phyloP scores from a whole-genome alignment of 2,329 filamentous ascomycete species.

The Rutstroemia sydowiana region DNA sequence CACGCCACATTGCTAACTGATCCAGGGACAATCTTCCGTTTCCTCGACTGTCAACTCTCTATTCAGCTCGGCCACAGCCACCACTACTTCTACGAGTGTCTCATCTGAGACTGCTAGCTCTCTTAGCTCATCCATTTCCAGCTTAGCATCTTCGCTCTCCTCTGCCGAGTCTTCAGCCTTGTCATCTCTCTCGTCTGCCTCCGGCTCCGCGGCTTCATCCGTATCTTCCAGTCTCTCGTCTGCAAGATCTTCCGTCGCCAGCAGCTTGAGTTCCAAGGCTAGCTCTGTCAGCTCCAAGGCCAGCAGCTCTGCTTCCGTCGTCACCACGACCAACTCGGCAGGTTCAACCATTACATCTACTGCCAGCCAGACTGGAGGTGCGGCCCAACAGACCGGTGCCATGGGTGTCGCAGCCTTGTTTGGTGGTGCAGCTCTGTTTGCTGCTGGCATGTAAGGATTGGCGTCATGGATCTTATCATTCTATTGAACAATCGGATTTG shows the following conservation, averaged over 20 bases:
- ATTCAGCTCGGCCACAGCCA: background rate
- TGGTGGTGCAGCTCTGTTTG: slow-evolving; percentile 24
- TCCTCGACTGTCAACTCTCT: slow-evolving; percentile 9
- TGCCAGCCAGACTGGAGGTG: slow-evolving; percentile 12
- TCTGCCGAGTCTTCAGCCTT: background rate
- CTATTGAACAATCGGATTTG: background rate
- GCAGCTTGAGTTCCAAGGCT: slow-evolving; percentile 6
- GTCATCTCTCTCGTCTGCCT: background rate
- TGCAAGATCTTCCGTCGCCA: slow-evolving; percentile 5
- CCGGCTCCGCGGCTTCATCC: slow-evolving; percentile 6
- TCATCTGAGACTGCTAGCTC: too few relatives aligned
- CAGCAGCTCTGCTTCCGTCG: background rate
- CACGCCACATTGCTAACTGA: background rate
- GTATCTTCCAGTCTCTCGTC: slow-evolving; percentile 10
- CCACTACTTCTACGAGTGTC: too few relatives aligned
- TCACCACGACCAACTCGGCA: slow-evolving; percentile 2
- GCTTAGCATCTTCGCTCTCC: background rate
- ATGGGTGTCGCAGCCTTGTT: slow-evolving; percentile 25
- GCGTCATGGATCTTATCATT: background rate
- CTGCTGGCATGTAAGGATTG: slow-evolving; percentile 20
- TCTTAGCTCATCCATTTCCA: slow-evolving; percentile 1
- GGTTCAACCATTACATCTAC: slow-evolving; percentile 1
- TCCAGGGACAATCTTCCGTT: slow-evolving; percentile 14
- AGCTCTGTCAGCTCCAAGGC: slow-evolving; percentile 5
- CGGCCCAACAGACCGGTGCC: slow-evolving; percentile 22